phyloP scores from a whole-genome alignment of 2,329 filamentous ascomycete genomes.

The Neophaeococcomyces aloes region DNA sequence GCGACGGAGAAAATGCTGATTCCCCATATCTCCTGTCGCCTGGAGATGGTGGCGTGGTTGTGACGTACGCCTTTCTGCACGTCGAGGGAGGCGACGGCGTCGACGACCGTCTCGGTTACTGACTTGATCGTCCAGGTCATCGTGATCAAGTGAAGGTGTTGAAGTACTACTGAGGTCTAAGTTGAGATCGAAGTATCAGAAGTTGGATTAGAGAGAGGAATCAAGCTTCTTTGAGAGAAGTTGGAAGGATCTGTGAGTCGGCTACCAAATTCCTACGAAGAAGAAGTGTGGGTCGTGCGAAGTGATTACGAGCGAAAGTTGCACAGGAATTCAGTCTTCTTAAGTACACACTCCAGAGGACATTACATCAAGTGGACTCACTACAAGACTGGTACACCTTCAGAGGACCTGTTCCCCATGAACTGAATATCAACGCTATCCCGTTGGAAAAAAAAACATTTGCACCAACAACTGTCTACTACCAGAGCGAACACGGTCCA shows the following conservation, averaged over 20 bases:
- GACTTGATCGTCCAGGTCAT: constrained; percentile 55
- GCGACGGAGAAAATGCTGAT: constrained; percentile 22
- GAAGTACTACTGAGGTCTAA: background rate
- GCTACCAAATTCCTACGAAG: background rate
- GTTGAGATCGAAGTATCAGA: no score
- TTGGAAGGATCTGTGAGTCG: no score
- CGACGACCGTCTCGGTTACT: constrained; percentile 45
- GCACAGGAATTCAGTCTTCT: no score
- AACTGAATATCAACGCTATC: no score
- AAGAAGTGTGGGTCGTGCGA: background rate
- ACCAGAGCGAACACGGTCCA: no score
- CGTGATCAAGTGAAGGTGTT: background rate
- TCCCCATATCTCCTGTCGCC: constrained; percentile 5
- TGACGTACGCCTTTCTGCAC: constrained; percentile 13
- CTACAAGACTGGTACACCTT: no score
- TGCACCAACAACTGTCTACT: no score
- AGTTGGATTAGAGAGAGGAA: background rate
- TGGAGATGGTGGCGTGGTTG: constrained; percentile 7
- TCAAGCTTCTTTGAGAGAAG: background rate
- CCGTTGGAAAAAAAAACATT: no score
- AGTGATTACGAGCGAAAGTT: background rate
- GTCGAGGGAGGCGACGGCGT: constrained; percentile 27
- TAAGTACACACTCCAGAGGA: no score
- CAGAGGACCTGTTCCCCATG: no score
- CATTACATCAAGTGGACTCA: no score